A percentile compares a stretch with the other conserved stretches of the same genome.
Conservation (phyloP, 495 filamentous ascomycete species). For the Hypoxylon trugodes region DNA sequence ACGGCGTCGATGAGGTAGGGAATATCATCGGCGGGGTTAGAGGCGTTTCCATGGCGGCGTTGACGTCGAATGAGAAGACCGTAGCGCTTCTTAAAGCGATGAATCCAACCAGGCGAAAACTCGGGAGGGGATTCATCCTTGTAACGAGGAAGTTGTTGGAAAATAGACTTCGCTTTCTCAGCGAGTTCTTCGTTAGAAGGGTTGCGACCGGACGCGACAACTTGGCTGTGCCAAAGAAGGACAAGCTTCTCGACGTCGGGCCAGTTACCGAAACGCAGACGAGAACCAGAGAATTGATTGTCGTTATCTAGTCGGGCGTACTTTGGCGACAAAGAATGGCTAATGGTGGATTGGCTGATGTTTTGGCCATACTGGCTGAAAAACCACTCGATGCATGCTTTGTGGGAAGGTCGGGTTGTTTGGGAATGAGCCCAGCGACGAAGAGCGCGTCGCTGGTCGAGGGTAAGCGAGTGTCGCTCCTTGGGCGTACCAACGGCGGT, state of each 20-base stretch:
- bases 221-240: constrained; percentile 59
- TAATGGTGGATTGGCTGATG: constrained; percentile 62
- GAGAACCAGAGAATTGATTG: constrained; percentile 58
- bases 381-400: constrained; percentile 64
- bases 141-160: constrained; percentile 57
- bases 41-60: constrained; percentile 52
- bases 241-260: constrained; percentile 64
- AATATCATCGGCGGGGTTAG: constrained; percentile 56
- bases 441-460: constrained; percentile 61
- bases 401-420: constrained; percentile 57
- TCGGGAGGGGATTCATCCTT: constrained; percentile 59
- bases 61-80: constrained; percentile 59
- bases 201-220: constrained; percentile 53
- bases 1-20: constrained; percentile 59
- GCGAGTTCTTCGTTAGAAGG: constrained; percentile 62
- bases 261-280: constrained; percentile 63
- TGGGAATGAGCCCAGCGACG: constrained; percentile 61
- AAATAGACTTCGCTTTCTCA: constrained; percentile 61
- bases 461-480: constrained; percentile 60
- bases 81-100: constrained; percentile 63
- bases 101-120: constrained; percentile 64
- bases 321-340: constrained; percentile 60
- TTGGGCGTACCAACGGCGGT: constrained; percentile 39
- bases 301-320: constrained; percentile 63
- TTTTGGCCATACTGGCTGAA: constrained; percentile 58